These are phyloP conservation scores for Amylostereum chailletii DNA, from an alignment of 1,284 basidiomycete species.

Conservation along the genomic window DNA sequence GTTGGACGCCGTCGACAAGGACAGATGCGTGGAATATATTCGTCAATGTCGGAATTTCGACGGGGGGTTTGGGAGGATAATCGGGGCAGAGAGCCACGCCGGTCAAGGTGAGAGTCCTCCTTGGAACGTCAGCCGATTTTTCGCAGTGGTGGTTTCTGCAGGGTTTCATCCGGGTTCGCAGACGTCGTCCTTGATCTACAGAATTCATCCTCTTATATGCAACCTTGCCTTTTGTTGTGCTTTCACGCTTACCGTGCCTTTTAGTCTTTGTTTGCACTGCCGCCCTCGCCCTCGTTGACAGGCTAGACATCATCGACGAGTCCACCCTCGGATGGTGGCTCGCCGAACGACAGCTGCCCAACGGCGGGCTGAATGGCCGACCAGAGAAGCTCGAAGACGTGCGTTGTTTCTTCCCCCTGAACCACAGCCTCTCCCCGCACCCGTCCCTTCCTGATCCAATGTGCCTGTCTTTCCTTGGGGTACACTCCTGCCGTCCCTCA, in stretches of 20 bases:
- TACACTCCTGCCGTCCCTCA: too few relatives aligned
- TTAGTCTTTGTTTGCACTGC: conserved; percentile 88
- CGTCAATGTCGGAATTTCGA: conserved; percentile 85
- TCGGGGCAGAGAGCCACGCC: conserved; percentile 89
- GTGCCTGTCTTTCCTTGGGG: too few relatives aligned
- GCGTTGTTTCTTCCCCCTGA: conserved; percentile 17
- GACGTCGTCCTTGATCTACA: too few relatives aligned
- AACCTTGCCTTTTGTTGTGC: not conserved
- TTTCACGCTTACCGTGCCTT: not conserved
- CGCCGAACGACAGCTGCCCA: conserved; percentile 86
- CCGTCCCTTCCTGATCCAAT: conserved; percentile 1
- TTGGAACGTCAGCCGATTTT: not conserved
- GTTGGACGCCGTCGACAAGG: conserved; percentile 52
- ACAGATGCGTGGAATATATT: conserved; percentile 70
- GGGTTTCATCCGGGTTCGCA: too few relatives aligned
- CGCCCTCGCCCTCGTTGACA: conserved; percentile 79
- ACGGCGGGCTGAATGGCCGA: conserved; percentile 90
- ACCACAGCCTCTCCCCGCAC: not conserved
- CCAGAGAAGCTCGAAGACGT: conserved; percentile 99
- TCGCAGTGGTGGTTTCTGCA: not conserved
- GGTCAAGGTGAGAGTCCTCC: conserved; percentile 61
- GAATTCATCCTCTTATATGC: not conserved
- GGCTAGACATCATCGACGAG: conserved; percentile 70
- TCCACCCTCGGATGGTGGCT: conserved; percentile 87
- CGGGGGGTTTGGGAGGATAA: conserved; percentile 82